Base-by-base conservation (phyloP, 768 basidiomycete genomes). In the Tulasnella sp. region DNA sequence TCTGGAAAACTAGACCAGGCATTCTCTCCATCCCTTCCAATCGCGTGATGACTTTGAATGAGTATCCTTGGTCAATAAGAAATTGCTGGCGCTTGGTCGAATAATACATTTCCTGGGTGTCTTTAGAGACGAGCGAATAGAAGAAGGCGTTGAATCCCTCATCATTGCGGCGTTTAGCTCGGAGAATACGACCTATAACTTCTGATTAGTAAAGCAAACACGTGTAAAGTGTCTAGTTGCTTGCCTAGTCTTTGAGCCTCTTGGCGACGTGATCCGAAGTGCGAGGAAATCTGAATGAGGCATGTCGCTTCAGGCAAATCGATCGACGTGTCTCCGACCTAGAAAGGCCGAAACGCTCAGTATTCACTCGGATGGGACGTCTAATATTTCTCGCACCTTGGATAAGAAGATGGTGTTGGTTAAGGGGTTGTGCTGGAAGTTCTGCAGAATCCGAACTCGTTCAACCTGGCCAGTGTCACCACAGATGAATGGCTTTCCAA, bases 141-240 rank as follows among this genome's bases (percentile, higher is more conserved):
- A 99, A 99, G 87, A 99, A 99, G 34, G 98, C 98, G 81, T 99
- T 99, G 87, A 99, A 99, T 0, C 98, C 98, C 86, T 99, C 98
- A 83, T 99, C 98, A 84, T 99, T 99, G 81, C 98, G 89, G 80
- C 98, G 90, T 85, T 99, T 99, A 12, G 98, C 98, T 71, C 98
- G 93, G 71, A 99, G 87, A 83, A 99, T 99, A 71, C 98, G 96
- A 19, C 96, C 96, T 68, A 27, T 34, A 34, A 68, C 14, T 5
- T 14, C 62, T 10, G 95, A 81, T 36, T 58, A 48, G n/a, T 24
- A 12, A n/a, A 78, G 83, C 72, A 83, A 95, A 96, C 97, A 27
- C 6, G 2, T 6, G 34, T 9, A 31, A 12, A 68, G 34, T 34
- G 24, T 5, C 5, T 8, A 68, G 62, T 14, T 7, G 27, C 62